Evolutionary conservation across 2,329 filamentous ascomycete species (phyloP), one percentile per base, ranked within the genome.

Genomic region (Aureobasidium sp.): DNA sequence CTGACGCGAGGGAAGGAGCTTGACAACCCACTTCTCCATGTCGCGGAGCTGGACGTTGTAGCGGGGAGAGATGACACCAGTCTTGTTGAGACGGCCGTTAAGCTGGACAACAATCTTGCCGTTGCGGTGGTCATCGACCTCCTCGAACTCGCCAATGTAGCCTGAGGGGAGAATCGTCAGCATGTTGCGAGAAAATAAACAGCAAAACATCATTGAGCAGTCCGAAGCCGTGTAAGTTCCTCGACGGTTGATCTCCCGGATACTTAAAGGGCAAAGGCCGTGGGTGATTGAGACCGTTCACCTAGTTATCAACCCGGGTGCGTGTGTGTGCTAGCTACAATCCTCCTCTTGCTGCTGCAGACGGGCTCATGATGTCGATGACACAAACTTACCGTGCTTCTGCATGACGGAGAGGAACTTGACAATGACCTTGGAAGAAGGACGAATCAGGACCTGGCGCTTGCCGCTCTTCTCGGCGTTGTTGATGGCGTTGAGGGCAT

Each of bases 291-390:
- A 87, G 87, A 93, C 87, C 85, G 85, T 90, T 87, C 57, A 88
- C 90, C 93, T 96, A 99, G 94, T 97, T 97, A 97, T 97, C 90
- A 96, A 88, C 88, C 92, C 93, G 94, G 94, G 86, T 73, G 70
- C 68, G 68, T 65, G 49, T 65, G 86, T 72, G 70, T 67, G 68
- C 65, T 61, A 50, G 64, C 23, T 57, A 60, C 63, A 37, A 23
- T 62, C 54, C 42, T 57, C 49, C 49, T 59, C 57, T 50, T 49
- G 50, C 45, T 59, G 43, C 35, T 40, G 25, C 33, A 45, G 53
- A 63, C 46, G 50, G 46, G 51, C 38, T 40, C 29, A 51, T 89
- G 15, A 54, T 17, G 47, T 21, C 29, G 49, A 29, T 8, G 31
- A 29, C 8, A 42, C 8, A 4, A 8, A 55, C 91, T 68, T 94